These are phyloP conservation scores for Elsinoe fawcettii DNA, from an alignment of 2,329 filamentous ascomycete genomes.

Conservation along the genomic window DNA sequence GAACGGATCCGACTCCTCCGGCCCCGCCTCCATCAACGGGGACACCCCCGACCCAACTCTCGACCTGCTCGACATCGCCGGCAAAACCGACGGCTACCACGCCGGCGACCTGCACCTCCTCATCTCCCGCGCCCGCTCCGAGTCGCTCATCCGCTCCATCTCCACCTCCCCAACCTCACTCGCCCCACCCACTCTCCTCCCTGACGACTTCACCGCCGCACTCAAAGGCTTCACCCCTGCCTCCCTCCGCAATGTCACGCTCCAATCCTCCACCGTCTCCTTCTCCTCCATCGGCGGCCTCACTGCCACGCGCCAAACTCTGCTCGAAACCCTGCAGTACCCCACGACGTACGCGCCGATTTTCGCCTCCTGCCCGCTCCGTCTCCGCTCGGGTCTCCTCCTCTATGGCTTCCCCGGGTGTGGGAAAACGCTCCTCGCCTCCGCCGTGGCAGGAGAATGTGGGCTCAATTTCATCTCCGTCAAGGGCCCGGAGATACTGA, in stretches of 20 bases:
- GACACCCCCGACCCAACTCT: slow-evolving; percentile 65
- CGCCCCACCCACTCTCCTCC: slow-evolving; percentile 49
- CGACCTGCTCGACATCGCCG: slow-evolving; percentile 87
- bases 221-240: slow-evolving; percentile 90
- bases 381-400: slow-evolving; percentile 85
- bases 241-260: slow-evolving; percentile 84
- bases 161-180: slow-evolving; percentile 30
- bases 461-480: slow-evolving; percentile 98
- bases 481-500: slow-evolving; percentile 95
- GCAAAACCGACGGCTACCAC: slow-evolving; percentile 96
- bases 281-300: slow-evolving; percentile 90
- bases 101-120: slow-evolving; percentile 84
- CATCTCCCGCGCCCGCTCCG: slow-evolving; percentile 78
- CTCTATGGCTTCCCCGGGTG: slow-evolving; percentile 94
- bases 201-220: slow-evolving; percentile 73
- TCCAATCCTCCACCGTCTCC: slow-evolving; percentile 86
- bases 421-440: slow-evolving; percentile 91
- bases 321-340: slow-evolving; percentile 92
- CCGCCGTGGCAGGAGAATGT: slow-evolving; percentile 94
- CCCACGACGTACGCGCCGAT: slow-evolving; percentile 97
- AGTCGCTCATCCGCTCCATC: slow-evolving; percentile 82
- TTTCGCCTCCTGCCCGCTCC: slow-evolving; percentile 88
- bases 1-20: slow-evolving; percentile 56
- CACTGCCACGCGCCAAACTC: slow-evolving; percentile 74
- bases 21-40: slow-evolving; percentile 34